Evolutionary conservation across 257 asterid genomes (phyloP), one percentile per base, ranked within the genome.

Genomic region (Euphrasia confusa): DNA sequence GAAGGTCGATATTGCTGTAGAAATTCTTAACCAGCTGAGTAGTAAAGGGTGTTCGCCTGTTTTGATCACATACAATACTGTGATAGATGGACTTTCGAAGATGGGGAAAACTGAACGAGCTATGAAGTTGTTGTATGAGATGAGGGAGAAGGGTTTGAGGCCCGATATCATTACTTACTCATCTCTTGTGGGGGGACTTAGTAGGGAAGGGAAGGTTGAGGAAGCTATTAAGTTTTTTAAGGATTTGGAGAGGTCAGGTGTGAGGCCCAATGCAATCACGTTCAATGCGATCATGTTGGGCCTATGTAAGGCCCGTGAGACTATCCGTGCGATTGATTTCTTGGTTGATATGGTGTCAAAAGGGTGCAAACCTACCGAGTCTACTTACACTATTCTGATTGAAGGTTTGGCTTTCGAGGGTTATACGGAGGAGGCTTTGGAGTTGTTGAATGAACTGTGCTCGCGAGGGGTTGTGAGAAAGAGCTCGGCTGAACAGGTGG

Each of bases 321-420:
- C 95, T 0, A 88, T 72, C 65, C 94, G 83, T 13, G 98, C 98
- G 0, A 88, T 91, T 3, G 94, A 91, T 73, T 80, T 83, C 65
- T 79, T 84, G 78, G 85, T 61, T 33, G 66, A 37, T 61, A 87
- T 90, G 97, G 86, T 90, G 48, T 73, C 83, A 1, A 83, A 77
- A 74, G 95, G 92, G 64, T 84, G 95, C 79, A 84, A 83, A 70
- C 97, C 97, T 64, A 84, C 83, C 58, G 95, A 87, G 75, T 76
- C 94, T 32, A 83, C 92, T 4, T 90, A 87, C 75, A 87, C 86
- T 12, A 90, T 90, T 63, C 74, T 90, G 71, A 75, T 87, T 21
- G 89, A 87, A 75, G 95, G 97, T 35, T 64, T 87, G 10, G 90
- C 90, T 37, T 64, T 75, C 48, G 92, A 90, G 73, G 97, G 95